phyloP scores from a whole-genome alignment of 345 rosid genomes.

The Mallotus nudiflorus region DNA sequence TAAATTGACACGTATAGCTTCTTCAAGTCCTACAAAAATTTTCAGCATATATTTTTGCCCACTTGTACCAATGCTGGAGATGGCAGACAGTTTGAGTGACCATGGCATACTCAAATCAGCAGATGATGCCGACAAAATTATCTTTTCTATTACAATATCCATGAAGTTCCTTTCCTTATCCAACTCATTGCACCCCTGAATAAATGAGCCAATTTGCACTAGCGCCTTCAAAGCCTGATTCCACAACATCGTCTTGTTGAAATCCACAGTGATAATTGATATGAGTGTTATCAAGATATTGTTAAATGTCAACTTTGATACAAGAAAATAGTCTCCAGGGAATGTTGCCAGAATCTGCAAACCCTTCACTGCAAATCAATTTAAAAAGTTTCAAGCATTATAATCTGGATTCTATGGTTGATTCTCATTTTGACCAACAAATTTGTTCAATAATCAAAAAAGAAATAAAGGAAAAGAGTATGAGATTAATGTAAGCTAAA shows the following conservation, averaged over 20 bases:
- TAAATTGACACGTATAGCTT: constrained; percentile 53
- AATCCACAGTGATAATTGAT: constrained; percentile 50
- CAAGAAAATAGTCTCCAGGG: constrained; percentile 46
- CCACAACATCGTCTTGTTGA: constrained; percentile 50
- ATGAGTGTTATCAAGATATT: constrained; percentile 54
- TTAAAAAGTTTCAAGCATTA: constrained; percentile 12
- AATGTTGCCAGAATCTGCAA: constrained; percentile 69
- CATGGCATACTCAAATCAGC: constrained; percentile 50
- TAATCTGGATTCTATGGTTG: not conserved
- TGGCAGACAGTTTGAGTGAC: constrained; percentile 58
- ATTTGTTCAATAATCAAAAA: not conserved
- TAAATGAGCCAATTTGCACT: constrained; percentile 63
- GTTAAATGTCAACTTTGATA: constrained; percentile 59
- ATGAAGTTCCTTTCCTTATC: constrained; percentile 60
- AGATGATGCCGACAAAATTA: constrained; percentile 49
- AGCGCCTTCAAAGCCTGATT: constrained; percentile 69
- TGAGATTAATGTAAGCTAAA: not conserved
- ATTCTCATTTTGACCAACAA: not conserved
- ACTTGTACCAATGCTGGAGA: constrained; percentile 59
- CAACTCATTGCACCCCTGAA: constrained; percentile 47
- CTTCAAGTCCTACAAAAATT: constrained; percentile 61
- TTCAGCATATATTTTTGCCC: constrained; percentile 56
- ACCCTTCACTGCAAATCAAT: constrained; percentile 72
- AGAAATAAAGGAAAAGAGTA: not conserved
- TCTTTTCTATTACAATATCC: constrained; percentile 54